Percentiles rank a stretch among this genome's conserved stretches.
Evolutionary conservation across 495 filamentous ascomycete species (phyloP).

Genomic region (Lophiotrema nucula): DNA sequence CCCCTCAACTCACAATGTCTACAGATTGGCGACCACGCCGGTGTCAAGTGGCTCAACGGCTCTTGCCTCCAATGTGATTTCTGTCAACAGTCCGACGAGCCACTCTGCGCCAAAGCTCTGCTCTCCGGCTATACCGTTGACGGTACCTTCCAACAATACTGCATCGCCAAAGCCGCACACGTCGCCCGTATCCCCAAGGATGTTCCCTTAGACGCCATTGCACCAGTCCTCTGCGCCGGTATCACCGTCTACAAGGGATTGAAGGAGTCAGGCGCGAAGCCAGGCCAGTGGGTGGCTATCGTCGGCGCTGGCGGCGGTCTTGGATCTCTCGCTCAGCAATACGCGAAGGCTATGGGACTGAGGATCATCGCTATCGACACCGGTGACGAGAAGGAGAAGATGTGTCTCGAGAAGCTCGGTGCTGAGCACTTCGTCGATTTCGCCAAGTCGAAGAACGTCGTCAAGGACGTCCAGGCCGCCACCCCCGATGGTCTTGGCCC

Average conservation of each 20-base stretch:
- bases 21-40: conserved; percentile 68
- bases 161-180: conserved; percentile 79
- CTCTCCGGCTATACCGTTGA: conserved; percentile 91
- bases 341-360: conserved; percentile 86
- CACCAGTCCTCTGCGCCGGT: conserved; percentile 83
- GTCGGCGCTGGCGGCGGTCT: conserved; percentile 88
- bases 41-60: conserved; percentile 90
- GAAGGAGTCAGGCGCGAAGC: conserved; percentile 72
- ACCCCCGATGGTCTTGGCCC: conserved; percentile 79
- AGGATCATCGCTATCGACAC: conserved; percentile 74
- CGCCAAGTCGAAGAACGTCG: conserved; percentile 66
- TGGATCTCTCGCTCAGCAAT: conserved; percentile 78
- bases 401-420: conserved; percentile 65
- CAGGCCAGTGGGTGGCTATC: conserved; percentile 79
- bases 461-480: conserved; percentile 73
- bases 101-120: conserved; percentile 68
- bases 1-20: too few species aligned
- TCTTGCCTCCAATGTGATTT: conserved; percentile 75
- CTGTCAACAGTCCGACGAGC: conserved; percentile 73
- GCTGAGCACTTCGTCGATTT: conserved; percentile 76
- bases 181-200: conserved; percentile 76
- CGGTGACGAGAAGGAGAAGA: conserved; percentile 71
- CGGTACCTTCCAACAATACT: conserved; percentile 90
- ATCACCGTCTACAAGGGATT: conserved; percentile 93
- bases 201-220: conserved; percentile 69